Conservation (phyloP, 2,329 filamentous ascomycete genomes). For the Colletotrichum siamense region DNA sequence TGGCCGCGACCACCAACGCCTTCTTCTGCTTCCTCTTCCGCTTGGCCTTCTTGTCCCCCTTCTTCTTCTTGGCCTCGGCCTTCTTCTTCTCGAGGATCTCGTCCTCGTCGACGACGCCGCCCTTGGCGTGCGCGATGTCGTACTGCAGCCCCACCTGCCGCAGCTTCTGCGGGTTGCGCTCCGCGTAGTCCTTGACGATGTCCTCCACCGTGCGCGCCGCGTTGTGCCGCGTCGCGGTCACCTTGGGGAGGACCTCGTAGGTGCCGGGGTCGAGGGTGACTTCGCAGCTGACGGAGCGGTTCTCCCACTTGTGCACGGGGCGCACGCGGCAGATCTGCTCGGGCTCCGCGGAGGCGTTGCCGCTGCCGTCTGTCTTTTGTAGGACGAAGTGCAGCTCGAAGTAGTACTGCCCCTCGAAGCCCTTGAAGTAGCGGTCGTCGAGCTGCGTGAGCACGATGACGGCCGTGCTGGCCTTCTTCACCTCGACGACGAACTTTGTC, state of each 20-base stretch:
- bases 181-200: constrained; percentile 54
- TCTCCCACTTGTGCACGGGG: constrained; percentile 46
- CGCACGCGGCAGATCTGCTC: constrained; percentile 40
- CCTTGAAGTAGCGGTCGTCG: constrained; percentile 50
- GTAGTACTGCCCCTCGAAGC: constrained; percentile 48
- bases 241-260: constrained; percentile 73
- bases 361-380: constrained; percentile 27
- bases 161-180: constrained; percentile 66
- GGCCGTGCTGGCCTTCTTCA: constrained; percentile 45
- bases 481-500: constrained; percentile 47
- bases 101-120: constrained; percentile 57
- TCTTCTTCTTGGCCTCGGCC: constrained; percentile 30
- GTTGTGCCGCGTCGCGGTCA: constrained; percentile 57
- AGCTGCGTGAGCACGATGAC: constrained; percentile 51
- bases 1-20: constrained; percentile 7
- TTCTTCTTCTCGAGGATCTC: constrained; percentile 33
- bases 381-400: constrained; percentile 50
- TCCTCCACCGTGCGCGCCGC: constrained; percentile 58
- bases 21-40: constrained; percentile 25
- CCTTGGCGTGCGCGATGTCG: constrained; percentile 66
- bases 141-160: constrained; percentile 64
- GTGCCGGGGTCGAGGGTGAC: constrained; percentile 71
- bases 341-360: background rate
- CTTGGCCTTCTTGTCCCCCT: constrained; percentile 29
- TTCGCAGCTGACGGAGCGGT: constrained; percentile 73